Evolutionary conservation across 2,329 filamentous ascomycete species (phyloP).

Genomic region (Calonectria fujianensis): DNA sequence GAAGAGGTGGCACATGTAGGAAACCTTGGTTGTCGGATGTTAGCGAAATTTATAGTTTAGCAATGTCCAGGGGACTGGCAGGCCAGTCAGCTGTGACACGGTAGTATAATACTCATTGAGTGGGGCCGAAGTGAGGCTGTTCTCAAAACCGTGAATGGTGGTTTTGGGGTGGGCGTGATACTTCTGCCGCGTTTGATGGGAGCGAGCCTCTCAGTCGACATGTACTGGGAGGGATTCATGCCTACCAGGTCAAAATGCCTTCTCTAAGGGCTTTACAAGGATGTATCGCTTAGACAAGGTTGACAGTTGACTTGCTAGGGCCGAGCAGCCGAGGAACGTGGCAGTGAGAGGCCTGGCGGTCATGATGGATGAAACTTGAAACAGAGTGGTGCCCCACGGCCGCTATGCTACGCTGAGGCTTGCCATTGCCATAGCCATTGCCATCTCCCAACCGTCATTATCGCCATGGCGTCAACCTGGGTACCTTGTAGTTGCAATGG

Average conservation of each 20-base stretch:
- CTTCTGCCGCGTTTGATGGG: neutral
- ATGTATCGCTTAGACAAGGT: neutral
- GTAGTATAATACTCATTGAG: slow-evolving; percentile 37
- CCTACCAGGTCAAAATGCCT: neutral
- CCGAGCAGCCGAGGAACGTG: slow-evolving; percentile 11
- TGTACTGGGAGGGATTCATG: neutral
- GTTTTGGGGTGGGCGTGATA: neutral
- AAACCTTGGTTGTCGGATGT: slow-evolving; percentile 16
- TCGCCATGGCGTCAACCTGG: neutral
- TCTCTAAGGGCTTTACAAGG: neutral
- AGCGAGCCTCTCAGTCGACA: neutral
- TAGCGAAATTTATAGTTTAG: slow-evolving; percentile 51
- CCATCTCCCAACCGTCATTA: slow-evolving; percentile 33
- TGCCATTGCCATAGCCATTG: slow-evolving; percentile 27
- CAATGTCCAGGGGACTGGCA: slow-evolving; percentile 40
- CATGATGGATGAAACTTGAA: slow-evolving; percentile 51
- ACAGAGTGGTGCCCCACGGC: slow-evolving; percentile 50
- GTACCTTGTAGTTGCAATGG: neutral
- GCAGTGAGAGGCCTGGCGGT: slow-evolving; percentile 13
- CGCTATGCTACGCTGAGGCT: slow-evolving; percentile 29
- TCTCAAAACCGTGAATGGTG: slow-evolving; percentile 19
- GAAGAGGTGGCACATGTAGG: slow-evolving; percentile 6
- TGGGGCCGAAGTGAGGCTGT: slow-evolving; percentile 52
- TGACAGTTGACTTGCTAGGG: neutral
- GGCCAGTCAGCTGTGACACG: slow-evolving; percentile 41